A percentile compares a stretch with the other conserved stretches of the same genome.
Evolutionary conservation across 768 basidiomycete genomes (phyloP).

Genomic region (Suillus fuscotomentosus): DNA sequence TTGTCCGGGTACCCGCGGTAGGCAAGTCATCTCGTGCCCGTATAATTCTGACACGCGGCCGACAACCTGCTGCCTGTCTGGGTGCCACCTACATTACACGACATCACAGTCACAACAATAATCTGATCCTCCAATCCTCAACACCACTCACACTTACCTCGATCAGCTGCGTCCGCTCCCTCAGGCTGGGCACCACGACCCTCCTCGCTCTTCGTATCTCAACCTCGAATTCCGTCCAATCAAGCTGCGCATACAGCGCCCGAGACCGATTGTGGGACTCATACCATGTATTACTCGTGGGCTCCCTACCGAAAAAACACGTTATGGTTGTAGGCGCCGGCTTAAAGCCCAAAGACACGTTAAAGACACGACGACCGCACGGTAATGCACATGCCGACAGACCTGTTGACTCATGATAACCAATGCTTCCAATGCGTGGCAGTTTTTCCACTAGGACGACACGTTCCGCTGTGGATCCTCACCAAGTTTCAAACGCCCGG

Average conservation of each 20-base stretch:
- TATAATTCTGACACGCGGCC: constrained; percentile 19
- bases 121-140: background rate
- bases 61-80: constrained; percentile 8
- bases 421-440: background rate
- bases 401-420: background rate
- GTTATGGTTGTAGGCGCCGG: background rate
- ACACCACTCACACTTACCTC: constrained; percentile 13
- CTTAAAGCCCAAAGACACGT: background rate
- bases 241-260: constrained; percentile 7
- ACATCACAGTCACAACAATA: background rate
- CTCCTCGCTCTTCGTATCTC: constrained; percentile 26
- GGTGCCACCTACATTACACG: constrained; percentile 23
- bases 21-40: constrained; percentile 3
- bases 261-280: constrained; percentile 9
- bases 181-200: constrained; percentile 9
- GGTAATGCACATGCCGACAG: background rate
- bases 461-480: background rate
- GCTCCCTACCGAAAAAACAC: constrained; percentile 10
- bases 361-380: background rate
- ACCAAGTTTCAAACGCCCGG: background rate
- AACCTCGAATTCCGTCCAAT: constrained; percentile 13
- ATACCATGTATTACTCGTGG: constrained; percentile 12
- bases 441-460: background rate
- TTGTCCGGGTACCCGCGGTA: constrained; percentile 12
- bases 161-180: constrained; percentile 21